phyloP scores from a whole-genome alignment of 2,329 filamentous ascomycete genomes.

The Cercospora sp. region DNA sequence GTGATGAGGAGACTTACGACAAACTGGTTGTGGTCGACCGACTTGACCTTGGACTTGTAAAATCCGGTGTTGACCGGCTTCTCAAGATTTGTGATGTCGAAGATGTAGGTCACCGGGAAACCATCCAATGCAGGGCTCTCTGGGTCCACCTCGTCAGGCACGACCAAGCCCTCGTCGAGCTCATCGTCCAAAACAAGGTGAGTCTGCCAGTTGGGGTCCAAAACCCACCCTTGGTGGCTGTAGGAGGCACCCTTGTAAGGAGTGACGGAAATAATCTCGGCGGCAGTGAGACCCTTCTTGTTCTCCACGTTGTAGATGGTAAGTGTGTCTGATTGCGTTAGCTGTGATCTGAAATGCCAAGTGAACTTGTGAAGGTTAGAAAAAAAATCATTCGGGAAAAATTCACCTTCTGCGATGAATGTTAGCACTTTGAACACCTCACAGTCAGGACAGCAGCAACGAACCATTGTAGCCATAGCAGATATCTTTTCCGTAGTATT shows the following conservation, averaged over 20 bases:
- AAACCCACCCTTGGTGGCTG: constrained; percentile 57
- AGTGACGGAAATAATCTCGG: constrained; percentile 50
- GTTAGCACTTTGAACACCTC: no score
- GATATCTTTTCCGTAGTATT: constrained; percentile 50
- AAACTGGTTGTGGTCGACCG: constrained; percentile 49
- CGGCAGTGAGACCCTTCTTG: constrained; percentile 37
- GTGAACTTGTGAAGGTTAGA: no score
- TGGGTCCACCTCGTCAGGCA: constrained; percentile 13
- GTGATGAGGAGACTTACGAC: constrained; percentile 23
- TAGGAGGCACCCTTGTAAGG: constrained; percentile 53
- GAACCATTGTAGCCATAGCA: constrained; percentile 52
- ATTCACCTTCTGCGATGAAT: no score
- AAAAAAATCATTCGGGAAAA: no score
- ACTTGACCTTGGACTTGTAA: constrained; percentile 40
- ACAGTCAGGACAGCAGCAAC: no score
- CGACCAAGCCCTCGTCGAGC: constrained; percentile 48
- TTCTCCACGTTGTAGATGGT: constrained; percentile 51
- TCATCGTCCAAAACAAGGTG: constrained; percentile 57
- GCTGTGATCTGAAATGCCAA: no score
- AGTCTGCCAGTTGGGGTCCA: constrained; percentile 44
- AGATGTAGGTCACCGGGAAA: constrained; percentile 49
- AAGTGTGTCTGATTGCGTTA: constrained; percentile 22
- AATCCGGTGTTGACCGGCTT: constrained; percentile 45
- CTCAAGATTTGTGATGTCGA: constrained; percentile 50
- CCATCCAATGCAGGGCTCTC: constrained; percentile 20